Conservation (phyloP, 768 basidiomycete species). For the Leccinum boreale region DNA sequence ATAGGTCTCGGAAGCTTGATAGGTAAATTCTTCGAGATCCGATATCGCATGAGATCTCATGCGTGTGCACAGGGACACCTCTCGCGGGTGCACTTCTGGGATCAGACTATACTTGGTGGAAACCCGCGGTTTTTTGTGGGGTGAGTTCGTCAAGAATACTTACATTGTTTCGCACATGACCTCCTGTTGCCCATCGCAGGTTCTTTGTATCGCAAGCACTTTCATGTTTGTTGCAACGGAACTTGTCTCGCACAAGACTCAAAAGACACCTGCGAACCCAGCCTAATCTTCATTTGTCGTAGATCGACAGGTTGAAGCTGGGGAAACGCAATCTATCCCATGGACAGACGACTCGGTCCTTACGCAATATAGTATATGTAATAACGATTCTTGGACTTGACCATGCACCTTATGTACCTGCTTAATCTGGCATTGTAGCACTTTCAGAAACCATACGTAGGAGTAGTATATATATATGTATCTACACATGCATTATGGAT, state of each 20-base stretch:
- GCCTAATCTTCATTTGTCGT: not conserved
- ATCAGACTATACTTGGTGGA: constrained; percentile 52
- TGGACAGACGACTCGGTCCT: not conserved
- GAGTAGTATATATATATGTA: not conserved
- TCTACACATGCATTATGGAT: not conserved
- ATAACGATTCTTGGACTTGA: not conserved
- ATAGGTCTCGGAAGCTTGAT: constrained; percentile 27
- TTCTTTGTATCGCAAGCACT: constrained; percentile 16
- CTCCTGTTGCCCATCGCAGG: constrained; percentile 3
- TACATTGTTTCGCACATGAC: constrained; percentile 1
- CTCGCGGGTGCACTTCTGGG: constrained; percentile 55
- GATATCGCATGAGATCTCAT: constrained; percentile 19
- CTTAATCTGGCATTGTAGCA: not conserved
- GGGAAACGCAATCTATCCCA: not conserved
- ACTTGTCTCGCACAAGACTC: constrained; percentile 3
- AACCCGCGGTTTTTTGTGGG: constrained; percentile 50
- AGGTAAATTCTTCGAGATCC: constrained; percentile 5
- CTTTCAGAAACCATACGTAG: not conserved
- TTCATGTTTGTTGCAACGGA: constrained; percentile 12
- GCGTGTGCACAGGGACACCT: constrained; percentile 42
- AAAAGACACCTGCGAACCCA: not conserved
- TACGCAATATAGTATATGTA: not conserved
- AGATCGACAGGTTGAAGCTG: not conserved
- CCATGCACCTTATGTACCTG: not conserved
- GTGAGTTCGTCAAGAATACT: constrained; percentile 15